Evolutionary conservation across 2,329 filamentous ascomycete species (phyloP).

Genomic region (Fusarium xyrophilum): DNA sequence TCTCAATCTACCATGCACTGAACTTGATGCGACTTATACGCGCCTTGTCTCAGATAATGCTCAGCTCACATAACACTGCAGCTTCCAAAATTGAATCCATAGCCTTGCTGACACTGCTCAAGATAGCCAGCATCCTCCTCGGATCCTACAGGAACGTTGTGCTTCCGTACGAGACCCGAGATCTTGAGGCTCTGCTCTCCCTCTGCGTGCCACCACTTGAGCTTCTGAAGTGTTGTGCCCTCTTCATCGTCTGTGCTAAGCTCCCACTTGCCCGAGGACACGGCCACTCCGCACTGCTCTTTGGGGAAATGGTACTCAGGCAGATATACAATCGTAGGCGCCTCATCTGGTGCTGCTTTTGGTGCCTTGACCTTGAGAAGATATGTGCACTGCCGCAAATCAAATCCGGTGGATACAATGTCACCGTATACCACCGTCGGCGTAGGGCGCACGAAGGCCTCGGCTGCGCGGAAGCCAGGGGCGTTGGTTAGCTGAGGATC

Average conservation of each 20-base stretch:
- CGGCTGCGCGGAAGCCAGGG: constrained; percentile 84
- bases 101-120: constrained; percentile 66
- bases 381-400: constrained; percentile 80
- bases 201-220: constrained; percentile 92
- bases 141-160: constrained; percentile 62
- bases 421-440: constrained; percentile 78
- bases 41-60: neutral
- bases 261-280: constrained; percentile 88
- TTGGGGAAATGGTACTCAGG: constrained; percentile 93
- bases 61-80: constrained; percentile 60
- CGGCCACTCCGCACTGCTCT: constrained; percentile 72
- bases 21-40: neutral
- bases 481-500: constrained; percentile 66
- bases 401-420: constrained; percentile 77
- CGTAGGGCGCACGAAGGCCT: constrained; percentile 88
- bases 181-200: constrained; percentile 83
- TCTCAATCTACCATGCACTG: neutral
- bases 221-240: constrained; percentile 72
- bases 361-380: constrained; percentile 71
- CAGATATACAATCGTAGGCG: constrained; percentile 82
- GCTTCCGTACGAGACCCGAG: constrained; percentile 72
- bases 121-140: constrained; percentile 81
- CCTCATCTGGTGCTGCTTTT: constrained; percentile 63
- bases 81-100: constrained; percentile 53
- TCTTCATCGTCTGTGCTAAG: constrained; percentile 77